A percentile compares a stretch with the other conserved stretches of the same genome.
These are phyloP conservation scores for Mucor mucedo DNA, from an alignment of 371 early-diverging fungal genomes.

Conservation along the genomic window DNA sequence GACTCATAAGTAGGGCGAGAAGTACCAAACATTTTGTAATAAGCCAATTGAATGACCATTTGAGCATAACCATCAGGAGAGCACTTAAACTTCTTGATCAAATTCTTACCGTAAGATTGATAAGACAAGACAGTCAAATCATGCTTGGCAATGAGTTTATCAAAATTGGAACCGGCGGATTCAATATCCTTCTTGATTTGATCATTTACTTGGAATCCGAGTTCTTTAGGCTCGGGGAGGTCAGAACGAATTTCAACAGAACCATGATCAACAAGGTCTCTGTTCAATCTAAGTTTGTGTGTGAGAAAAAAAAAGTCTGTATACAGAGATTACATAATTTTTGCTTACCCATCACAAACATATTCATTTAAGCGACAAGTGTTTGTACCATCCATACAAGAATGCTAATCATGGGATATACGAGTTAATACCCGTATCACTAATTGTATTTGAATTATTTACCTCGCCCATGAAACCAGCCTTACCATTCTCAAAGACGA, in stretches of 20 bases:
- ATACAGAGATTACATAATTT: not conserved
- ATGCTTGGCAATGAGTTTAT: slow-evolving; percentile 71
- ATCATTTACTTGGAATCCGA: slow-evolving; percentile 73
- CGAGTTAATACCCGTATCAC: no score
- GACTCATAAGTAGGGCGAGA: slow-evolving; percentile 90
- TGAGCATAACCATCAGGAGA: slow-evolving; percentile 94
- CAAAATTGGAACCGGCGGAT: slow-evolving; percentile 73
- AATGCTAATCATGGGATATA: slow-evolving; percentile 58
- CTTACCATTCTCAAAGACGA: slow-evolving; percentile 95
- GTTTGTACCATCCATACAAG: slow-evolving; percentile 96
- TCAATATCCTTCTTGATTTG: slow-evolving; percentile 59
- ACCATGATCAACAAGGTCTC: slow-evolving; percentile 68
- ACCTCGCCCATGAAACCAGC: slow-evolving; percentile 92
- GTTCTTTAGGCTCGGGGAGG: slow-evolving; percentile 67
- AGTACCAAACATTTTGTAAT: slow-evolving; percentile 86
- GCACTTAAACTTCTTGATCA: slow-evolving; percentile 87
- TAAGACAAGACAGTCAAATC: slow-evolving; percentile 83
- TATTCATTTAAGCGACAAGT: slow-evolving; percentile 81
- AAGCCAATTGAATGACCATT: slow-evolving; percentile 95
- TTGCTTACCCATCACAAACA: slow-evolving; percentile 54
- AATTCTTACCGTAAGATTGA: slow-evolving; percentile 87
- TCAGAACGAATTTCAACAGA: slow-evolving; percentile 47
- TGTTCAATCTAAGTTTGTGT: slow-evolving; percentile 22
- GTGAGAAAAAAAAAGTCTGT: not conserved
- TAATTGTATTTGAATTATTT: not conserved